Evolutionary conservation across 2,329 filamentous ascomycete genomes (phyloP).

Genomic region (Rasamsonia emersonii): DNA sequence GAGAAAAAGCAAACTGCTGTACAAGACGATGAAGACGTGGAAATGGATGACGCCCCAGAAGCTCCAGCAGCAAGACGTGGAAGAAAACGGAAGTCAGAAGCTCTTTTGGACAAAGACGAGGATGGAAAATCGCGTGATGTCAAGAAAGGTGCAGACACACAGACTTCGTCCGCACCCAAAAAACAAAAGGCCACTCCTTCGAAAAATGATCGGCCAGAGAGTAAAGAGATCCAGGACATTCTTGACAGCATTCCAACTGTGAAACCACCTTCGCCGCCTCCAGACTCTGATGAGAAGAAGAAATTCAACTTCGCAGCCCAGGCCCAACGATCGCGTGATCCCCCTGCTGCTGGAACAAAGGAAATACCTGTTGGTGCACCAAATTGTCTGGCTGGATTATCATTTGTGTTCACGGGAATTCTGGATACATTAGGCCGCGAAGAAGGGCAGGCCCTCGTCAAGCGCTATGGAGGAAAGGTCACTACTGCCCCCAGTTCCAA

Average conservation of each 20-base stretch:
- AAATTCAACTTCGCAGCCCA: slow-evolving; percentile 73
- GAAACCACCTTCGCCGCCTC: slow-evolving; percentile 72
- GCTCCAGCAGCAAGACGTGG: slow-evolving; percentile 35
- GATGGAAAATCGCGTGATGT: slow-evolving; percentile 49
- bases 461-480: slow-evolving; percentile 88
- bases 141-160: slow-evolving; percentile 44
- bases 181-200: slow-evolving; percentile 52
- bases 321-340: slow-evolving; percentile 52
- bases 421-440: slow-evolving; percentile 72
- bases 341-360: slow-evolving; percentile 53
- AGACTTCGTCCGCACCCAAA: slow-evolving; percentile 28
- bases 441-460: slow-evolving; percentile 77
- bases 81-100: slow-evolving; percentile 52
- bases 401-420: slow-evolving; percentile 92
- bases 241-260: slow-evolving; percentile 80
- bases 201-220: slow-evolving; percentile 59
- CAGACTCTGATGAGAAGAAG: slow-evolving; percentile 48
- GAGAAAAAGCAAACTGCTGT: slow-evolving; percentile 28
- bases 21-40: slow-evolving; percentile 38
- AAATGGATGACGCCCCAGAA: slow-evolving; percentile 44
- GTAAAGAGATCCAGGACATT: slow-evolving; percentile 68
- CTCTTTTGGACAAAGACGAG: slow-evolving; percentile 43
- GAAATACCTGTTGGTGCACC: slow-evolving; percentile 77
- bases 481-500: slow-evolving; percentile 79
- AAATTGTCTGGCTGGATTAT: slow-evolving; percentile 81